These are phyloP conservation scores for Aphanocladium album DNA, from an alignment of 2,329 filamentous ascomycete species.

Conservation along the genomic window DNA sequence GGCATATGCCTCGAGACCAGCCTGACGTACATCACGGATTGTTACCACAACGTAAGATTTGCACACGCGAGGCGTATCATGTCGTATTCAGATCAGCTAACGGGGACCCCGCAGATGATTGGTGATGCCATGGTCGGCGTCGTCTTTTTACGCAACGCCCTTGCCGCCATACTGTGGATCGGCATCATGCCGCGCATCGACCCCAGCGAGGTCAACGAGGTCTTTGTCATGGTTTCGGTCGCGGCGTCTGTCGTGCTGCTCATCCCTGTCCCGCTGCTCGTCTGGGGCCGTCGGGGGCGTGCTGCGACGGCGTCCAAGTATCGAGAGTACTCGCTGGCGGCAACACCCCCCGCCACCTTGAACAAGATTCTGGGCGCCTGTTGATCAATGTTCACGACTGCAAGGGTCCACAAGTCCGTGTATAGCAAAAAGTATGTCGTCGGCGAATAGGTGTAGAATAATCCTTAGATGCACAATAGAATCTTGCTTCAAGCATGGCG, in stretches of 20 bases:
- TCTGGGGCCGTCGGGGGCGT: neutral
- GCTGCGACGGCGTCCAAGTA: neutral
- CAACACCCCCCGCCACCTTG: constrained; percentile 1
- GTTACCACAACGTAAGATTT: constrained; percentile 10
- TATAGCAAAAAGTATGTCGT: no score
- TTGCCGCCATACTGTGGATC: neutral
- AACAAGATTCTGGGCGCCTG: constrained; percentile 1
- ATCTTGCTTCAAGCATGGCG: no score
- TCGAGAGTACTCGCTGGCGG: constrained; percentile 1
- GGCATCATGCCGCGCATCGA: neutral
- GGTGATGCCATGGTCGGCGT: constrained; percentile 5
- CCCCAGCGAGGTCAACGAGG: neutral
- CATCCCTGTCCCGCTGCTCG: neutral
- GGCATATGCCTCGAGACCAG: constrained; percentile 1
- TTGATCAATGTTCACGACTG: neutral
- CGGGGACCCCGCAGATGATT: neutral
- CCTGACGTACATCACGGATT: constrained; percentile 3
- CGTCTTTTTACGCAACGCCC: constrained; percentile 7
- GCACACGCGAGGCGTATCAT: no score
- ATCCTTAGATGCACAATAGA: no score
- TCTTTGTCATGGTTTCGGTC: neutral
- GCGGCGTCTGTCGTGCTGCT: neutral
- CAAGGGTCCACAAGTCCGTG: no score
- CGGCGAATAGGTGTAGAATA: no score
- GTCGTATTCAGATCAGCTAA: neutral